A percentile compares a stretch with the other conserved stretches of the same genome.
Evolutionary conservation across 139 green algal genomes (phyloP).

Genomic region (Ostreobium quekettii): DNA sequence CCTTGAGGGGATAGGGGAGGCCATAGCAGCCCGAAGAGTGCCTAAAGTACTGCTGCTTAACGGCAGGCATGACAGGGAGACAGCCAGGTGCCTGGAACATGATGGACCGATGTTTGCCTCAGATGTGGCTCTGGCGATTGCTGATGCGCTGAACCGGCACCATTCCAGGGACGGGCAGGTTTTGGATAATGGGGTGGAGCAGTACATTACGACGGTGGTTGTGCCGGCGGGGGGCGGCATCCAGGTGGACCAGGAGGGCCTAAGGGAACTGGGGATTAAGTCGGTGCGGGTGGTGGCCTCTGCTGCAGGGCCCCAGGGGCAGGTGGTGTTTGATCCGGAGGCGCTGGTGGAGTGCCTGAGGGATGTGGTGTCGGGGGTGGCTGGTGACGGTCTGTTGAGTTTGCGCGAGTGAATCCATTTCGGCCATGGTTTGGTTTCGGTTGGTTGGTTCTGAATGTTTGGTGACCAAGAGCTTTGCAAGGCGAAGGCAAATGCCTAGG

Average conservation of each 20-base stretch:
- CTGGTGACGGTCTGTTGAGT: too few relatives aligned
- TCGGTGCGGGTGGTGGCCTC: slow-evolving; percentile 59
- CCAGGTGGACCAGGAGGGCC: slow-evolving; percentile 39
- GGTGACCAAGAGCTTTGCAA: too few relatives aligned
- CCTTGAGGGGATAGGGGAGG: slow-evolving; percentile 78
- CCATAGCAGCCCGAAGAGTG: slow-evolving; percentile 39
- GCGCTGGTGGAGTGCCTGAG: slow-evolving; percentile 57
- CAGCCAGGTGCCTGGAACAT: slow-evolving; percentile 26
- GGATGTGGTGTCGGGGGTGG: slow-evolving; percentile 33
- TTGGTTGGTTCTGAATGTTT: too few relatives aligned
- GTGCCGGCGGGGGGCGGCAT: slow-evolving; percentile 56
- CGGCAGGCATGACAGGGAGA: slow-evolving; percentile 89
- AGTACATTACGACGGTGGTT: slow-evolving; percentile 70
- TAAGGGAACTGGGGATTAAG: slow-evolving; percentile 50
- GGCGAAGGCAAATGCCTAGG: too few relatives aligned
- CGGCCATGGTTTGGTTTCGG: too few relatives aligned
- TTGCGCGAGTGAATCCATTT: too few relatives aligned
- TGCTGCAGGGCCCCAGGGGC: slow-evolving; percentile 20
- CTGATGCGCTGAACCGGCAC: slow-evolving; percentile 20
- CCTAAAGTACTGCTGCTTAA: slow-evolving; percentile 87
- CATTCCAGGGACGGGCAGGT: slow-evolving; percentile 21
- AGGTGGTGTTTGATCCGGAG: slow-evolving; percentile 50
- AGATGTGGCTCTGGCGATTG: slow-evolving; percentile 69
- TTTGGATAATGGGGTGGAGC: slow-evolving; percentile 41
- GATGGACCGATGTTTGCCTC: slow-evolving; percentile 70